Evolutionary conservation across 768 basidiomycete species (phyloP).

Genomic region (Kondoa subrosea): DNA sequence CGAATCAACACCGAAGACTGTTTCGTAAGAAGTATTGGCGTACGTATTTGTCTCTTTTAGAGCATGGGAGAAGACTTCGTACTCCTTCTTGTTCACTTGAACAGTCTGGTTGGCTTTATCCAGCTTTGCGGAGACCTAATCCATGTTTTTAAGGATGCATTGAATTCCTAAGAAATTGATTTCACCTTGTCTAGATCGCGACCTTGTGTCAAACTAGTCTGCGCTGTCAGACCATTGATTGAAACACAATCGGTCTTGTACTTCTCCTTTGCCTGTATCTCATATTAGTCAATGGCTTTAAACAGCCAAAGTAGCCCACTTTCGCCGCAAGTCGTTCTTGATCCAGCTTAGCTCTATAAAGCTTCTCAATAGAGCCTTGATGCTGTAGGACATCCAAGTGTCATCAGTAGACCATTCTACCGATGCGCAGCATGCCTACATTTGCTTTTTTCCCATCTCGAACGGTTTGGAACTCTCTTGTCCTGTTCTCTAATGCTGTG

Average conservation of each 20-base stretch:
- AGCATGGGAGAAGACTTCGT: constrained; percentile 64
- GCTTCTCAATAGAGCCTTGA: constrained; percentile 52
- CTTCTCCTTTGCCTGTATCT: constrained; percentile 55
- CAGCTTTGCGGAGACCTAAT: constrained; percentile 45
- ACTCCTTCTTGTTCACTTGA: constrained; percentile 77
- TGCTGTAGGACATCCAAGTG: background rate
- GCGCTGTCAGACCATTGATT: constrained; percentile 86
- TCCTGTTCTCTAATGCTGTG: constrained; percentile 47
- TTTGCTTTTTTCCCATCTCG: constrained; percentile 58
- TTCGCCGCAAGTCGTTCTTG: constrained; percentile 73
- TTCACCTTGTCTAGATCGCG: constrained; percentile 86
- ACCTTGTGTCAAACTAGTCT: constrained; percentile 77
- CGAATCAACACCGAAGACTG: rapidly evolving
- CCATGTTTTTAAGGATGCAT: too few relatives aligned
- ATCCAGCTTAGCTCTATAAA: constrained; percentile 71
- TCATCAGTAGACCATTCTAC: background rate
- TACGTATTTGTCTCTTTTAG: constrained; percentile 50
- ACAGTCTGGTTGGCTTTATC: constrained; percentile 81
- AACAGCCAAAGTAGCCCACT: constrained; percentile 23
- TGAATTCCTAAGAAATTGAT: too few relatives aligned
- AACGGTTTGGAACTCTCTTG: constrained; percentile 44
- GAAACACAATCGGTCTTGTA: constrained; percentile 82
- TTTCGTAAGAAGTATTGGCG: background rate
- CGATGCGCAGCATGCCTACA: constrained; percentile 28
- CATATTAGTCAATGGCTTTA: background rate